Conservation (phyloP, 192 early-diverging fungal genomes). For the Coemansia sp. region DNA sequence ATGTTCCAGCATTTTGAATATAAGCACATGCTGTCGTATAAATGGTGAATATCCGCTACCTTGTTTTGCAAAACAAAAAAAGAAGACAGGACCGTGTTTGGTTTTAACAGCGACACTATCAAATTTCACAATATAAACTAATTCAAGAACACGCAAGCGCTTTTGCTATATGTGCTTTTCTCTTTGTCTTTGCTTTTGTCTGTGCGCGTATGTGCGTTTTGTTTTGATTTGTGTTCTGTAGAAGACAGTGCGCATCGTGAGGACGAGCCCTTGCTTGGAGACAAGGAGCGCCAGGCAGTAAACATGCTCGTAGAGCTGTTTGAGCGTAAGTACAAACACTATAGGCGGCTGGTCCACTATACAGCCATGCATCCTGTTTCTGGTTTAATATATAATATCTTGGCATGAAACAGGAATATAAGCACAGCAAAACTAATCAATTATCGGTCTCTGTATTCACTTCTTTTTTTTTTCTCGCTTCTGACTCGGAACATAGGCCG, state of each 20-base stretch:
- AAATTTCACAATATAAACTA: too few relatives aligned
- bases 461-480: neutral
- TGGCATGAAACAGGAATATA: too few relatives aligned
- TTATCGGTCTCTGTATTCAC: neutral
- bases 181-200: neutral
- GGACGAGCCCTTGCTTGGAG: conserved; percentile 47
- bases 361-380: neutral
- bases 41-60: conserved; percentile 21
- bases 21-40: conserved; percentile 22
- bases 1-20: conserved; percentile 34
- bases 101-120: neutral
- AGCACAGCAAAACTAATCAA: neutral
- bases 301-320: conserved; percentile 54
- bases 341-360: neutral
- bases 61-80: neutral
- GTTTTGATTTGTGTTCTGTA: conserved; percentile 17
- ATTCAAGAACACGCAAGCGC: neutral
- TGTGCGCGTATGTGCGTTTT: too few relatives aligned
- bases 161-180: neutral
- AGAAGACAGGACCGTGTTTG: neutral
- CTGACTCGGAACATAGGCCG: conserved; percentile 56
- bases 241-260: conserved; percentile 38
- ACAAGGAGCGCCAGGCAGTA: conserved; percentile 50
- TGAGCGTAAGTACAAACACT: conserved; percentile 36
- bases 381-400: too few relatives aligned